Evolutionary conservation across 805 yeast species (phyloP).

Genomic region (Starmerella gropengiesseri): DNA sequence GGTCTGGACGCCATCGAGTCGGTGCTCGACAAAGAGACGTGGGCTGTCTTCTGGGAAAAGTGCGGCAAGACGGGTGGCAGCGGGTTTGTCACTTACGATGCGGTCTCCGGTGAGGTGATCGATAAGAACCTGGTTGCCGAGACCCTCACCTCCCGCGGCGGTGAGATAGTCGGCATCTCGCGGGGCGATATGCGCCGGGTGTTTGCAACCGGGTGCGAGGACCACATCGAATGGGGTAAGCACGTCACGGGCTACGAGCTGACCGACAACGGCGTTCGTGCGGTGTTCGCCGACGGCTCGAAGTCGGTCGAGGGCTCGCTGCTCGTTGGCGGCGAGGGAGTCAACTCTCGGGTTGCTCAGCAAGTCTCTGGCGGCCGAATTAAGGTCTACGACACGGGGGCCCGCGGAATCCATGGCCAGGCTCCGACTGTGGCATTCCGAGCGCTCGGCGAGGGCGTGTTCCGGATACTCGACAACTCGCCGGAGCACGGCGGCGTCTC

Average conservation of each 20-base stretch:
- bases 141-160: neutral
- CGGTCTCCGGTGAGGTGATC: neutral
- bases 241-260: neutral
- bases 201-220: neutral
- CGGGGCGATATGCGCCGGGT: neutral
- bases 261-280: neutral
- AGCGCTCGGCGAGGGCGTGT: neutral
- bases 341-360: neutral
- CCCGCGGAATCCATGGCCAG: neutral
- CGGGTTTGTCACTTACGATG: neutral
- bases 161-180: neutral
- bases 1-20: neutral
- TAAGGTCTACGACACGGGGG: neutral
- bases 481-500: neutral
- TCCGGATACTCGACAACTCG: neutral
- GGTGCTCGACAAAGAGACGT: neutral
- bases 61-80: conserved; percentile 1
- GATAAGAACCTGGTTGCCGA: neutral
- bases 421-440: neutral
- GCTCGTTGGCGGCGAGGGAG: neutral
- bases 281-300: neutral
- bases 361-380: neutral
- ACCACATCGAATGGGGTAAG: neutral
- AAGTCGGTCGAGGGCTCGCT: neutral
- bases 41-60: neutral